A percentile compares a stretch with the other conserved stretches of the same genome.
Evolutionary conservation across 257 asterid genomes (phyloP).

Genomic region (Solanum arcanum): DNA sequence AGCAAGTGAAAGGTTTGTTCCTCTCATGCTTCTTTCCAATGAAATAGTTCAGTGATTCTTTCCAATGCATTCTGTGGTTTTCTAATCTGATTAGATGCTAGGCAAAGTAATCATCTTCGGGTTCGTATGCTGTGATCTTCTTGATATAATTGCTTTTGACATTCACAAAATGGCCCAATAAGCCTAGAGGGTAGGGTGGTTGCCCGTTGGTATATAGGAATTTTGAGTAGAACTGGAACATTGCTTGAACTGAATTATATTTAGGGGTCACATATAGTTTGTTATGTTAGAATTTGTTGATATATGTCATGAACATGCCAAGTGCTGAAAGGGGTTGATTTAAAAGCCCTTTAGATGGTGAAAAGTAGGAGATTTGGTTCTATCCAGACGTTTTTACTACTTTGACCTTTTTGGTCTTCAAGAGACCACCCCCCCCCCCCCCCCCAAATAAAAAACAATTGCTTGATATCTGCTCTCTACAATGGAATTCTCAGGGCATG

Average conservation of each 20-base stretch:
- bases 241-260: neutral
- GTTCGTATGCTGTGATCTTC: neutral
- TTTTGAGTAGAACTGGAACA: neutral
- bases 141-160: neutral
- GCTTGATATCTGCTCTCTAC: neutral
- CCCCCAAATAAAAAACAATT: neutral
- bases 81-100: neutral
- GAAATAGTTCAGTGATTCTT: neutral
- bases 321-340: neutral
- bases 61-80: neutral
- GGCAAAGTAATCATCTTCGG: neutral
- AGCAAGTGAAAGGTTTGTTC: constrained; percentile 46
- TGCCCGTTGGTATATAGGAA: neutral
- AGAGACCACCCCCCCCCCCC: neutral
- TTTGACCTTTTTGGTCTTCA: neutral
- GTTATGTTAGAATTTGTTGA: neutral
- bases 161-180: neutral
- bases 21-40: constrained; percentile 3
- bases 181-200: neutral
- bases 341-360: neutral
- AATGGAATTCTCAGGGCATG: neutral
- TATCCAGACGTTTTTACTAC: neutral
- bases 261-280: neutral
- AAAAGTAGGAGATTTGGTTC: neutral
- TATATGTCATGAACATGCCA: neutral